phyloP scores from a whole-genome alignment of 2,329 filamentous ascomycete genomes.

The Scolecobasidium constrictum region DNA sequence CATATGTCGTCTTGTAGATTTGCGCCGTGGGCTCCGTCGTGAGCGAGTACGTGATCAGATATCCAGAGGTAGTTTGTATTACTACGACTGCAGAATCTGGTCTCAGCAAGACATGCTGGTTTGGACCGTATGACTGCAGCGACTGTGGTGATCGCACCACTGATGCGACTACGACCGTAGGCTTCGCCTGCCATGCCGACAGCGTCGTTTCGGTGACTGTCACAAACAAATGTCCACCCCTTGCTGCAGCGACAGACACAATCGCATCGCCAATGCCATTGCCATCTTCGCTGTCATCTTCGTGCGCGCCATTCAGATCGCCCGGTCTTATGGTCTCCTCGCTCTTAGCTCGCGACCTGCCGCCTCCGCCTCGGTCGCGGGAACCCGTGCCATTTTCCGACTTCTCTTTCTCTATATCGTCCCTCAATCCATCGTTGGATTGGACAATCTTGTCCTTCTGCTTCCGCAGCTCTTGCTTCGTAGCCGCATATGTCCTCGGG shows the following conservation, averaged over 20 bases:
- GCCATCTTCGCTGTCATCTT: slow-evolving; percentile 17
- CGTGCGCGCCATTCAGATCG: slow-evolving; percentile 13
- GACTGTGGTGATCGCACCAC: slow-evolving; percentile 75
- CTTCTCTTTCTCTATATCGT: background rate
- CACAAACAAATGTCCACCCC: slow-evolving; percentile 74
- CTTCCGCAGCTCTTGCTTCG: slow-evolving; percentile 42
- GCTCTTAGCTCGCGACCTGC: slow-evolving; percentile 7
- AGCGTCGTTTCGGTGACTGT: slow-evolving; percentile 77
- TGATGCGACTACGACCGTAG: slow-evolving; percentile 76
- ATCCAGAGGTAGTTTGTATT: slow-evolving; percentile 75
- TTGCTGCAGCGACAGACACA: slow-evolving; percentile 63
- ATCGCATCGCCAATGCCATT: slow-evolving; percentile 49
- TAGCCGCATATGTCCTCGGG: slow-evolving; percentile 71
- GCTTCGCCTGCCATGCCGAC: slow-evolving; percentile 96
- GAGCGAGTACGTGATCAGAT: slow-evolving; percentile 87
- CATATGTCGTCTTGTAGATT: slow-evolving; percentile 77
- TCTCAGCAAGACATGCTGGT: slow-evolving; percentile 72
- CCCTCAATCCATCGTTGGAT: slow-evolving; percentile 6
- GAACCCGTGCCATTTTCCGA: background rate
- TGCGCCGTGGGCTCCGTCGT: slow-evolving; percentile 71
- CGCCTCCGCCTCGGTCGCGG: background rate
- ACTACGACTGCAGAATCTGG: slow-evolving; percentile 90
- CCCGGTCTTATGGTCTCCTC: slow-evolving; percentile 16
- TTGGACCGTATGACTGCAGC: slow-evolving; percentile 71
- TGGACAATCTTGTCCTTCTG: background rate